Evolutionary conservation across 1,284 basidiomycete species (phyloP), one percentile per base, ranked within the genome.

Genomic region (Quambalaria eucalypti): DNA sequence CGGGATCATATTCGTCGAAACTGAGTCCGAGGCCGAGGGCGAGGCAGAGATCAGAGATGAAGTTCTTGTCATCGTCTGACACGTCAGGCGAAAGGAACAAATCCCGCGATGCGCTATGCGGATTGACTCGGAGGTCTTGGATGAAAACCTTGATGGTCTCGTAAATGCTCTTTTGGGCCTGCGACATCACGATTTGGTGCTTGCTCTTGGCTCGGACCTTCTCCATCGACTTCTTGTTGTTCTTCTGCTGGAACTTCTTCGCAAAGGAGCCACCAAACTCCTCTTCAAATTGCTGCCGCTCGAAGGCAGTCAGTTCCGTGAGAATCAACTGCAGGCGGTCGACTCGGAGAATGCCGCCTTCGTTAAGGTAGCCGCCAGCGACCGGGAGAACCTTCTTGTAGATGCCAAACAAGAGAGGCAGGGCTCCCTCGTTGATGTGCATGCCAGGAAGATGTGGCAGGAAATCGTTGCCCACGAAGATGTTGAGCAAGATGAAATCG

Each of bases 391-490:
- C 83, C 73, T 84, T 85, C 81, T 95, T 96, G 79, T 98, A 98
- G 48, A 96, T 88, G 19, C 88, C 87, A 77, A 96, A 98, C 57
- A 98, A 79, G 59, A 83, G 82, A 77, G 95, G 90, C 64, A 98
- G 77, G 3, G 90, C 93, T 68, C 96, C 95, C 77, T 96, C 90
- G 73, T 97, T 92, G 76, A 98, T 98, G 75, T 98, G 95, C 39
- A 98, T 77, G 75, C 95, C 91, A 5, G 93, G 95, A 51, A 98
- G 78, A 78, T 98, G 90, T 7, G 93, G 93, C 65, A 98, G 78
- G 78, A 97, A 97, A 79, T 97, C 92, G 76, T 97, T 98, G 30
- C 92, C 93, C 51, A 97, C 86, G 69, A 98, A 97, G 48, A 96
- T 89, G 47, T 90, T 89, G 66, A 98, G 84, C 14, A 98, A 80